Evolutionary conservation across 805 yeast genomes (phyloP).

Genomic region (Ogataea pini): DNA sequence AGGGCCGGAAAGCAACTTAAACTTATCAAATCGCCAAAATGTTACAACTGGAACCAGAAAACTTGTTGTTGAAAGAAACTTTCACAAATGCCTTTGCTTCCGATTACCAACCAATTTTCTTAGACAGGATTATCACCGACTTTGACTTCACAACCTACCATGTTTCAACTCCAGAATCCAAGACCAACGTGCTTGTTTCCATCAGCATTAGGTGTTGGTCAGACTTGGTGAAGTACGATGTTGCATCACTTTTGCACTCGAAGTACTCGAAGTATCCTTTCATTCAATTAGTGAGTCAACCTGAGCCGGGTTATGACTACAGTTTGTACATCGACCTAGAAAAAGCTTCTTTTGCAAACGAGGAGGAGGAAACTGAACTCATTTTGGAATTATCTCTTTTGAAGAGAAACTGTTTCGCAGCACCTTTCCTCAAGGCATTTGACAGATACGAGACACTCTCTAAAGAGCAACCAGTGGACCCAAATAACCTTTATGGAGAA

Average conservation of each 20-base stretch:
- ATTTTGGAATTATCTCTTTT: slow-evolving; percentile 69
- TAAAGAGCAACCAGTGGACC: slow-evolving; percentile 38
- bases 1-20: neutral
- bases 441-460: slow-evolving; percentile 72
- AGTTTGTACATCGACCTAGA: slow-evolving; percentile 66
- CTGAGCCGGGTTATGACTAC: slow-evolving; percentile 82
- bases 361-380: slow-evolving; percentile 51
- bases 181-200: slow-evolving; percentile 63
- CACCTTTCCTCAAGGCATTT: slow-evolving; percentile 89
- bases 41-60: slow-evolving; percentile 85
- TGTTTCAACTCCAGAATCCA: slow-evolving; percentile 81
- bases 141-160: slow-evolving; percentile 96
- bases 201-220: slow-evolving; percentile 74
- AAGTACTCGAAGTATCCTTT: slow-evolving; percentile 49
- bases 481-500: slow-evolving; percentile 44
- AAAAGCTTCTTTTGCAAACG: slow-evolving; percentile 29
- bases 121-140: slow-evolving; percentile 90
- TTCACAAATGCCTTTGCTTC: slow-evolving; percentile 66
- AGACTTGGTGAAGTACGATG: slow-evolving; percentile 72
- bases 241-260: slow-evolving; percentile 49
- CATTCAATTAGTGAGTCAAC: slow-evolving; percentile 37
- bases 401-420: slow-evolving; percentile 86
- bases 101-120: slow-evolving; percentile 48
- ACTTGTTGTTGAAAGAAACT: slow-evolving; percentile 78
- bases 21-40: slow-evolving; percentile 37